phyloP scores from a whole-genome alignment of 208 protist genomes.

The Histomonas meleagridis region DNA sequence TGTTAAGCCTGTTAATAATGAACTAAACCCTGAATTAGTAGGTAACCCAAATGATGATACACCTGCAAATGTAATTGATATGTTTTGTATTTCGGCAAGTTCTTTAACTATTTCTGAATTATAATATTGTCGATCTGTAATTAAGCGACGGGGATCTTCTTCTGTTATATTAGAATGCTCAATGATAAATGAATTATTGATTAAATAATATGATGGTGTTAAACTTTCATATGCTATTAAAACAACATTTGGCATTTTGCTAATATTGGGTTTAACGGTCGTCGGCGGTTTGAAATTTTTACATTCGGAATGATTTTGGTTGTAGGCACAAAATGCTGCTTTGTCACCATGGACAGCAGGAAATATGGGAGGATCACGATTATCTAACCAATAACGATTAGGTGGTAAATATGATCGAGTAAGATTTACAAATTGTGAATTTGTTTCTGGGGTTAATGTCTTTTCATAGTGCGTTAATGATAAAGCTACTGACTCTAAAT shows the following conservation, averaged over 20 bases:
- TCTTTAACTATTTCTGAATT: background rate
- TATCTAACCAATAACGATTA: background rate
- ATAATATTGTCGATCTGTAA: background rate
- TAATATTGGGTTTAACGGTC: background rate
- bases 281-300: background rate
- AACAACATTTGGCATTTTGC: background rate
- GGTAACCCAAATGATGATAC: background rate
- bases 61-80: background rate
- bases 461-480: background rate
- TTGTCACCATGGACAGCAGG: slow-evolving; percentile 20
- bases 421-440: background rate
- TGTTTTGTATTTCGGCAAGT: background rate
- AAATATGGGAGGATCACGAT: background rate
- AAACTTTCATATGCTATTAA: slow-evolving; percentile 21
- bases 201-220: background rate
- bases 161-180: background rate
- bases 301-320: background rate
- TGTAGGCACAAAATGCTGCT: slow-evolving; percentile 9
- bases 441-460: background rate
- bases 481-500: background rate
- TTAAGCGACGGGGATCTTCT: background rate
- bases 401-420: slow-evolving; percentile 7
- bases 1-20: background rate
- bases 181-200: background rate
- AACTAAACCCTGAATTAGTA: background rate